phyloP scores from a whole-genome alignment of 1,139 yeast genomes.

The Diutina mesorugosa region DNA sequence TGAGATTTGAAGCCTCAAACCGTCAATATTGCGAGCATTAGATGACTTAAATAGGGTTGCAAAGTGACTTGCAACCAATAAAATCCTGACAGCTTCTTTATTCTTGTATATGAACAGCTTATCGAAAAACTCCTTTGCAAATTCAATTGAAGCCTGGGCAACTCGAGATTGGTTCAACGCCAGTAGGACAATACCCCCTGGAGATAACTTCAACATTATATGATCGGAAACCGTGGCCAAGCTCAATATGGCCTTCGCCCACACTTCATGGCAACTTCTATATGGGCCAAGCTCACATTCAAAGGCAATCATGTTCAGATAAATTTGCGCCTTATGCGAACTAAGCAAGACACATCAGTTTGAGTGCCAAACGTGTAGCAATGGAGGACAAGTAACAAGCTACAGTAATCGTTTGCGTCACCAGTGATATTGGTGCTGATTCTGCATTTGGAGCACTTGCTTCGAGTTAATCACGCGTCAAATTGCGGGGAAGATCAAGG shows the following conservation, averaged over 20 bases:
- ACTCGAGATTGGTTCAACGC: neutral
- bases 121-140: neutral
- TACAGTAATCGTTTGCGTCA: too few species aligned
- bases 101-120: neutral
- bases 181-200: neutral
- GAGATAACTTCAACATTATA: neutral
- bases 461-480: neutral
- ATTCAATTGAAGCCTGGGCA: neutral
- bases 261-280: neutral
- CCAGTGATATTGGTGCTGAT: neutral
- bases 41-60: neutral
- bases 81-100: neutral
- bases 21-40: neutral
- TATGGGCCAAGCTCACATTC: neutral
- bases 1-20: neutral
- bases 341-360: neutral
- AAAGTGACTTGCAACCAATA: neutral
- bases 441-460: neutral
- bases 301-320: neutral
- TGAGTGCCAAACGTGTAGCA: neutral
- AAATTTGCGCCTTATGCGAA: neutral
- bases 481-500: neutral
- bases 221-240: neutral
- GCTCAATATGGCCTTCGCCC: neutral
- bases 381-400: neutral